These are phyloP conservation scores for Boletus reticulatus DNA, from an alignment of 768 basidiomycete genomes.

Conservation along the genomic window DNA sequence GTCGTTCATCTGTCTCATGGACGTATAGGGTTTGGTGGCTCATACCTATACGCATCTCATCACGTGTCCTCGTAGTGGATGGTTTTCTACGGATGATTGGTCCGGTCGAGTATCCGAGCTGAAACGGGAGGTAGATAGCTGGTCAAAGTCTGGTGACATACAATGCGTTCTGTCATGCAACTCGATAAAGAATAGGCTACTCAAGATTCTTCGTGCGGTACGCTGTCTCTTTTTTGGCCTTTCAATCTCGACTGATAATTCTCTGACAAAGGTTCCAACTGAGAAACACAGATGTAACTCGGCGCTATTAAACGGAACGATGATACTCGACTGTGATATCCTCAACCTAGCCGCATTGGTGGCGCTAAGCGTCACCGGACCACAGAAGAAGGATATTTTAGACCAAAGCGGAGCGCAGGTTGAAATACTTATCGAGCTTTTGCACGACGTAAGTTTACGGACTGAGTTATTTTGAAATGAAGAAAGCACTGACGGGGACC, in stretches of 20 bases:
- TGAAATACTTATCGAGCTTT: constrained; percentile 19
- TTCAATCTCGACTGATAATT: constrained; percentile 7
- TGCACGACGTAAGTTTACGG: constrained; percentile 21
- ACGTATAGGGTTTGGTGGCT: constrained; percentile 24
- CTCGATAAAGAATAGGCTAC: constrained; percentile 8
- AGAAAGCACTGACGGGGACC: neutral
- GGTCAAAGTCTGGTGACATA: constrained; percentile 2
- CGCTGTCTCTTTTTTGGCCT: neutral
- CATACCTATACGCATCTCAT: constrained; percentile 29
- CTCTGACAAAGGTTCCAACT: constrained; percentile 6
- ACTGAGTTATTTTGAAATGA: neutral
- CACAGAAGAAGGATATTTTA: constrained; percentile 3
- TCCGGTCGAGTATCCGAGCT: constrained; percentile 3
- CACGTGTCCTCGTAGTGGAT: constrained; percentile 12
- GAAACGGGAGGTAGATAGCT: constrained; percentile 5
- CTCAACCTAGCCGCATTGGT: constrained; percentile 18
- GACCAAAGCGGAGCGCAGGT: neutral
- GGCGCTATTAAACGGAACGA: constrained; percentile 14
- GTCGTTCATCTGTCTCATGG: constrained; percentile 5
- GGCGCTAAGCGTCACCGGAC: constrained; percentile 9
- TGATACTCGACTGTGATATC: constrained; percentile 18
- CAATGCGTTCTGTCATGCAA: constrained; percentile 14
- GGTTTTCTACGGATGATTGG: constrained; percentile 11
- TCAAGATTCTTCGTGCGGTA: constrained; percentile 18
- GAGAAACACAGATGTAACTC: constrained; percentile 25